These are phyloP conservation scores for Wickerhamomyces sp. DNA, from an alignment of 1,139 yeast genomes.

Conservation along the genomic window DNA sequence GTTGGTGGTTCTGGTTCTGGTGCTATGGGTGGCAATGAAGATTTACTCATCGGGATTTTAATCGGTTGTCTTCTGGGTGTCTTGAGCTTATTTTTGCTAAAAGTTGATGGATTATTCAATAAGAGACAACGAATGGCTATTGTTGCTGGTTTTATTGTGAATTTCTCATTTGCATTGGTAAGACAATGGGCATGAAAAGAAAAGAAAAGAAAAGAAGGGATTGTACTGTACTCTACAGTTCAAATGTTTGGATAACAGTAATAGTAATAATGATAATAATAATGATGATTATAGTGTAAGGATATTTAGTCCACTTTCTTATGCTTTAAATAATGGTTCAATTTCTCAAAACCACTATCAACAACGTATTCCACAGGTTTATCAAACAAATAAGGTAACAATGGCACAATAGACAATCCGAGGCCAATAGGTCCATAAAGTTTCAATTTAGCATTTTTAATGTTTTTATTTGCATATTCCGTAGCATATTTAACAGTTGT, in stretches of 20 bases:
- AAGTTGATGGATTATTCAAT: conserved; percentile 52
- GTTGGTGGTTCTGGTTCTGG: too few relatives aligned
- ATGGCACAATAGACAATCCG: conserved; percentile 75
- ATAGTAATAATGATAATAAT: too few relatives aligned
- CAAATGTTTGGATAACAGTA: too few relatives aligned
- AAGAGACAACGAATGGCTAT: conserved; percentile 59
- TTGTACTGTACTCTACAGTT: too few relatives aligned
- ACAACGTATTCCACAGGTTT: conserved; percentile 75
- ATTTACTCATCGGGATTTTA: conserved; percentile 56
- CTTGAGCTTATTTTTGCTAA: conserved; percentile 48
- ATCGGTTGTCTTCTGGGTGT: conserved; percentile 65
- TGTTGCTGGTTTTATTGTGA: conserved; percentile 54
- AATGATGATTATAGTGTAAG: too few relatives aligned
- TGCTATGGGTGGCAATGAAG: conserved; percentile 43
- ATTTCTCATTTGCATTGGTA: conserved; percentile 51
- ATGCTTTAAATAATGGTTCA: conserved; percentile 31
- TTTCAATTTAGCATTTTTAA: conserved; percentile 45
- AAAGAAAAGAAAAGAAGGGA: too few relatives aligned
- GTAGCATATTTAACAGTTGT: conserved; percentile 72
- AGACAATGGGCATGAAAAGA: conserved; percentile 43
- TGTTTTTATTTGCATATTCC: conserved; percentile 37
- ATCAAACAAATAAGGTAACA: conserved; percentile 73
- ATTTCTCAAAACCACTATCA: conserved; percentile 59
- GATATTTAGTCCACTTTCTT: conserved; percentile 14
- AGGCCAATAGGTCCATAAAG: conserved; percentile 74